These are phyloP conservation scores for Diplosphaera chodatii DNA, from an alignment of 139 green algal genomes.

Conservation along the genomic window DNA sequence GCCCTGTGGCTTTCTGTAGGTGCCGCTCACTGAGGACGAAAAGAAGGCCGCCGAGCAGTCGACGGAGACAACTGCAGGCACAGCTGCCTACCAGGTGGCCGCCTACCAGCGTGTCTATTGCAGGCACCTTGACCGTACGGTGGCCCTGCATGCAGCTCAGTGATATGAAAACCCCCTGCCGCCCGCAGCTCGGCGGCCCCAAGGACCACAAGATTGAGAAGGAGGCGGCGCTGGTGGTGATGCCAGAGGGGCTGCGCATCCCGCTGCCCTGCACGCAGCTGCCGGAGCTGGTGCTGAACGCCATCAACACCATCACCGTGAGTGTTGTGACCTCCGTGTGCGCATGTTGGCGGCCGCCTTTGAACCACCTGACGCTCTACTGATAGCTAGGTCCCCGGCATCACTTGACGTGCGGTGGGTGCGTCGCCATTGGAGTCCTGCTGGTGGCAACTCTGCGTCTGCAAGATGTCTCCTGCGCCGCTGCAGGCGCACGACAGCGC, in stretches of 20 bases:
- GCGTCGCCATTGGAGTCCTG: no score
- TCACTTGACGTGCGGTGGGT: no score
- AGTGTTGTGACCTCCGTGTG: no score
- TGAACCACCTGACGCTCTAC: no score
- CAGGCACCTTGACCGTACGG: no score
- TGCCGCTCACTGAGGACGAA: conserved; percentile 51
- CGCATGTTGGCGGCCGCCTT: no score
- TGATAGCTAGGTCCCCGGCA: no score
- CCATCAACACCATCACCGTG: conserved; percentile 51
- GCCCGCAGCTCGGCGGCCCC: conserved; percentile 8
- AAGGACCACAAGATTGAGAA: conserved; percentile 35
- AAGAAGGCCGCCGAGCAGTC: conserved; percentile 12
- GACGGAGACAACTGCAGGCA: conserved; percentile 52
- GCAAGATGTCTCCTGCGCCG: no score
- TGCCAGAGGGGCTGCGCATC: conserved; percentile 35
- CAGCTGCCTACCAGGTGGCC: conserved; percentile 48
- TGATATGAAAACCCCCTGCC: no score
- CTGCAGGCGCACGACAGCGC: conserved; percentile 66
- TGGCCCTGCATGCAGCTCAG: no score
- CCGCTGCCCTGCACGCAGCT: conserved; percentile 69
- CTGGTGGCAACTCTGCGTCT: no score
- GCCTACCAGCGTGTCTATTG: not conserved
- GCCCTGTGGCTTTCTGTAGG: no score
- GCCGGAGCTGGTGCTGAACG: conserved; percentile 67
- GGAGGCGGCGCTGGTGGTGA: conserved; percentile 30